Base-by-base conservation (phyloP, 306 rosid species). In the Comarum palustre region DNA sequence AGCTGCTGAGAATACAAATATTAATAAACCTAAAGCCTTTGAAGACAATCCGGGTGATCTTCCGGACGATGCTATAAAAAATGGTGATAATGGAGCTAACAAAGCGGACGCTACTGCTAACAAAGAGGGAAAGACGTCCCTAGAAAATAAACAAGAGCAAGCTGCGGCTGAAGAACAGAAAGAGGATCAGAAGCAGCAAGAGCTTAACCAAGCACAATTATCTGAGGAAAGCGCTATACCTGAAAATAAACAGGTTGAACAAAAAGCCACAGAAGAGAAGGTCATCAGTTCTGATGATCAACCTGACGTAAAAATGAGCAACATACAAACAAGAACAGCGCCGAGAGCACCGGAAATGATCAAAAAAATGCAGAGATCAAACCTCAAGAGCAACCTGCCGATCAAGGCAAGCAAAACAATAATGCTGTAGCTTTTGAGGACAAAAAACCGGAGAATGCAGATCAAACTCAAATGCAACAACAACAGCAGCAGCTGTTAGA, bases 11-110 rank as follows among this genome's bases (percentile, higher is more conserved):
- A n/a, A 65, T 11, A 8, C 16, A 10, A 55, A 39, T 10, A 16
- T 4, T 14, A 17, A 11, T 24, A 77, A 77, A 9, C 41, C 71
- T 3, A 42, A 84, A 9, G 74, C 79, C 0, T 89, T 75, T 6
- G 95, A 87, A 69, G 97, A 86, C 73, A 89, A 85, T 69, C 91
- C 95, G 0, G 90, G 92, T 24, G 85, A 91, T 61, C 90, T 91
- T 34, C 97, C 97, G 0, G 88, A 85, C 2, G 99, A 91, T 51
- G 93, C 93, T 72, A 82, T 91, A 8, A 88, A 80, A 58, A 43
- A 81, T 0, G 97, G 85, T 31, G 91, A 89, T 41, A 41, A 41
- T 71, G 59, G 59, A 19, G 19, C 63, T 25, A 57, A 24, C 34
- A 59, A 59, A 59, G 17, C 11, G 5, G 39, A 27, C 4, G 31